Evolutionary conservation across 306 rosid species (phyloP), one percentile per base, ranked within the genome.

Genomic region (Oemleria cerasiformis): DNA sequence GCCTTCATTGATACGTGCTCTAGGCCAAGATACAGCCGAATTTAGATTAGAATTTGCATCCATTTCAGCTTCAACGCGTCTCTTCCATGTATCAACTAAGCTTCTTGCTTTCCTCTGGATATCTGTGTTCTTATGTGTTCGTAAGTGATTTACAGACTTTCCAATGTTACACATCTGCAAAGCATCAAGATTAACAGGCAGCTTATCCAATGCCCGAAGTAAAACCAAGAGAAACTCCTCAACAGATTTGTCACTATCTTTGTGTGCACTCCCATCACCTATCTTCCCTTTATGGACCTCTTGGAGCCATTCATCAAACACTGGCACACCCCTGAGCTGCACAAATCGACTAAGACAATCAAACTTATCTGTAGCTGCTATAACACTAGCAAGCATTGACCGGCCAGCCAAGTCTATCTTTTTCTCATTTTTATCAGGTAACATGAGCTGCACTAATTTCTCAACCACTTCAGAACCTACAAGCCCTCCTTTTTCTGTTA

Each of bases 71-170:
- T 88, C 92, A 70, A 92, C 98, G 30, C 91, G 98, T 74, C 74
- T 90, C 81, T 92, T 92, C 98, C 98, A 92, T 7, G 90, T 92
- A 81, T 92, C 98, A 21, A 92, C 96, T 75, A 92, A 75, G 77
- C 87, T 79, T 82, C 92, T 85, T 34, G 90, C 91, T 81, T 92
- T 92, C 87, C 82, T 90, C 79, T 92, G 98, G 67, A 92, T 92
- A 81, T 92, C 98, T 38, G 75, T 74, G 83, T 92, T 92, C 73
- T 85, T 92, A 73, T 90, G 92, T 5, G 74, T 42, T 38, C 98
- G 96, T 38, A 92, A 88, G 57, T 86, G 79, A 83, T 92, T 92
- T 50, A 92, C 98, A 20, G 98, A 92, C 81, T 88, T 92, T 4
- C 98, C 98, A 76, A 92, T 82, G 71, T 92, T 86, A 74, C 98